Evolutionary conservation across 2,329 filamentous ascomycete species (phyloP), one percentile per base, ranked within the genome.

Genomic region (Colletotrichum endophyticum): DNA sequence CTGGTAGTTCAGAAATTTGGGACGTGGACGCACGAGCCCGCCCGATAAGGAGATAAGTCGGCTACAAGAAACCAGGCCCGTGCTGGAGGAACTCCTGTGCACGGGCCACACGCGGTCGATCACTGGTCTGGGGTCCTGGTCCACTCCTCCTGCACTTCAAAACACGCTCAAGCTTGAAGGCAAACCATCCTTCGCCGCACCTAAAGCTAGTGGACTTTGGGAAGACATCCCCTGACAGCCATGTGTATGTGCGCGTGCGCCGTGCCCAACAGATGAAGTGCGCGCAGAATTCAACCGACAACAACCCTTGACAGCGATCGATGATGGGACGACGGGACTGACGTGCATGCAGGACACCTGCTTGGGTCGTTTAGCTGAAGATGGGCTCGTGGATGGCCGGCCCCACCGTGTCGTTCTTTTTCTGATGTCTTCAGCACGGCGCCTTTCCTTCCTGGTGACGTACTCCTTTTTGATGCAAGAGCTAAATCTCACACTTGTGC

Each of bases 11-110:
- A 34, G 70, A 74, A 74, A 66, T 76, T 76, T 76, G 71, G 70
- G 13, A 53, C 66, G 34, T 66, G 25, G 66, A 39, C 69, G 73
- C 62, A 75, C 73, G 44, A 73, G 53, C 70, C 64, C 34, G 59
- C 70, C 59, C 70, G 74, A 70, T 74, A 76, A 70, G 66, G 28
- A 53, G 64, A 74, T 76, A 76, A 76, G 59, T 53, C 22, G 59
- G 70, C 36, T 76, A 76, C 64, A 74, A 74, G 66, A 28, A 73
- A 68, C 8, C 7, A n/a, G 34, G 44, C 16, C 64, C 27, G 64
- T 76, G 70, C 70, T 53, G 6, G 12, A 30, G 15, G 16, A 25
- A 49, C 11, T 61, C 27, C 9, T 49, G 25, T 49, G 70, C 74
- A 73, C 71, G 49, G 70, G 25, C 66, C 71, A 74, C 56, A 25